A percentile compares a stretch with the other conserved stretches of the same genome.
Conservation (phyloP, 176 grass and related monocot genomes). For the Coix lacrymajobi region DNA sequence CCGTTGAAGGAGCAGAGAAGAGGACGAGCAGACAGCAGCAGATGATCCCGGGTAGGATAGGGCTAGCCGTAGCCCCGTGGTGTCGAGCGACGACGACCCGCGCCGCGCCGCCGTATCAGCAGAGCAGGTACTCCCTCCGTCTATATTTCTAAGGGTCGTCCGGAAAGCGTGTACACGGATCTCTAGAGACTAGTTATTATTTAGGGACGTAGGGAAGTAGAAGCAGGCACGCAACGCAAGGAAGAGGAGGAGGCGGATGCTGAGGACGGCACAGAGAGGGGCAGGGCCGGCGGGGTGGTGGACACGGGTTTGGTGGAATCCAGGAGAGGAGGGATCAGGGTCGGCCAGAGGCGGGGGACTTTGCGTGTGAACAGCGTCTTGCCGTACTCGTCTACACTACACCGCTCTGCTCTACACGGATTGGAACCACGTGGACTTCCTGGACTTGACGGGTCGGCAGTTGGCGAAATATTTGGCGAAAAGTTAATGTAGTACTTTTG, state of each 20-base stretch:
- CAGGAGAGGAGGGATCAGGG: not conserved
- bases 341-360: not conserved
- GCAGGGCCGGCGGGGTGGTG: not conserved
- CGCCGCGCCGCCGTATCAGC: not conserved
- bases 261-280: not conserved
- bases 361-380: constrained; percentile 10
- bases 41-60: not conserved
- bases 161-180: too few relatives aligned
- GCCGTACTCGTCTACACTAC: too few relatives aligned
- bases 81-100: not conserved
- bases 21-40: not conserved
- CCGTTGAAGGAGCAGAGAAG: not conserved
- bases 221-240: not conserved
- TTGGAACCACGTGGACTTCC: too few relatives aligned
- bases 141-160: too few relatives aligned
- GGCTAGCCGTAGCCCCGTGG: not conserved
- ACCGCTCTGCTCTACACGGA: too few relatives aligned
- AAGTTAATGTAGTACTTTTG: too few relatives aligned
- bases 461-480: too few relatives aligned
- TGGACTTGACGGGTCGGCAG: too few relatives aligned
- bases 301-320: not conserved
- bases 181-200: too few relatives aligned
- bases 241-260: not conserved
- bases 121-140: too few relatives aligned
- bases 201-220: too few relatives aligned